Percentiles rank a stretch among this genome's conserved stretches.
phyloP scores from a whole-genome alignment of 257 asterid genomes.

The Phtheirospermum japonicum region DNA sequence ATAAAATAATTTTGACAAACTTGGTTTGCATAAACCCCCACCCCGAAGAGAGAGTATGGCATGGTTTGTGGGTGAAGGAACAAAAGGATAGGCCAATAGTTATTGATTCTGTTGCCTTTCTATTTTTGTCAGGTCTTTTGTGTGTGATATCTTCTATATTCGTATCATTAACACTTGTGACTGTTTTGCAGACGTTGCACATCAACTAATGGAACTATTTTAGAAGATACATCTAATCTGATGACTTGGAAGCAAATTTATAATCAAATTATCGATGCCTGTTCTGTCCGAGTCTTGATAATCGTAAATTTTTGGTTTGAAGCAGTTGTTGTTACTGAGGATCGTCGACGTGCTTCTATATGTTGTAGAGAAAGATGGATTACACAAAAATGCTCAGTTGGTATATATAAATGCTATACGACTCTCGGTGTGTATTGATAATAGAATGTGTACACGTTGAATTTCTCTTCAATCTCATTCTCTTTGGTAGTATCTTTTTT shows the following conservation, averaged over 20 bases:
- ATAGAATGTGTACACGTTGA: not conserved
- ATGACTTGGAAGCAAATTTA: slow-evolving; percentile 3
- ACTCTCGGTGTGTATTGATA: slow-evolving; percentile 15
- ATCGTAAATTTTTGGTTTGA: not conserved
- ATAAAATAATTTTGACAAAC: too few relatives aligned
- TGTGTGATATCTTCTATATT: not conserved
- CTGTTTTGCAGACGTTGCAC: slow-evolving; percentile 61
- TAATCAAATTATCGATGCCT: slow-evolving; percentile 4
- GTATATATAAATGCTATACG: slow-evolving; percentile 19
- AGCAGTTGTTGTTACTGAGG: slow-evolving; percentile 22
- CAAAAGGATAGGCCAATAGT: too few relatives aligned
- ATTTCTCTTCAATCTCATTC: not conserved
- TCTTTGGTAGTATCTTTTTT: not conserved
- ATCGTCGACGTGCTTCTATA: slow-evolving; percentile 15
- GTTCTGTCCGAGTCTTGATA: slow-evolving; percentile 14
- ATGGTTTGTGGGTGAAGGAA: too few relatives aligned
- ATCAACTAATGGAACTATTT: slow-evolving; percentile 81
- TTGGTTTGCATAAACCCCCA: too few relatives aligned
- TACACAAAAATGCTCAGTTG: slow-evolving; percentile 21
- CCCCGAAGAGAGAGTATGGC: too few relatives aligned
- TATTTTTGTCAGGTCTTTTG: not conserved
- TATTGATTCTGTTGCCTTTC: too few relatives aligned
- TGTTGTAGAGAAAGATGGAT: slow-evolving; percentile 33
- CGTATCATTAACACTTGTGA: not conserved
- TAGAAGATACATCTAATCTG: slow-evolving; percentile 33